Evolutionary conservation across 257 asterid genomes (phyloP).

Genomic region (Nicotiana otophora): DNA sequence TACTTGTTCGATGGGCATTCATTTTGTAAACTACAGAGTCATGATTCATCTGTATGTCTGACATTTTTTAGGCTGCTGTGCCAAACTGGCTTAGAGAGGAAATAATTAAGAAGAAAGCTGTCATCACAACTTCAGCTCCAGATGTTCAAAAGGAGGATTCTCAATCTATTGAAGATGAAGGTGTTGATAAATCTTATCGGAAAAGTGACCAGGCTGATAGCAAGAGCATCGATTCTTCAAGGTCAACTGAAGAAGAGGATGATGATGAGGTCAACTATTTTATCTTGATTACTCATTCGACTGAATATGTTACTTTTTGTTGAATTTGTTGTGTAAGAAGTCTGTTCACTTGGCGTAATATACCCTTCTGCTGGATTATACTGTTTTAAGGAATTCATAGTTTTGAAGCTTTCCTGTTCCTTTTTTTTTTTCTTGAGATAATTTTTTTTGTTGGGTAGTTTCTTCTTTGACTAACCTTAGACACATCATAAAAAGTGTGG

Average conservation of each 20-base stretch:
- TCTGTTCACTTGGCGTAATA: background rate
- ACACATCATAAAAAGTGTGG: background rate
- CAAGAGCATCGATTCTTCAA: conserved; percentile 63
- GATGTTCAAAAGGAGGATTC: conserved; percentile 44
- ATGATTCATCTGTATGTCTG: conserved; percentile 13
- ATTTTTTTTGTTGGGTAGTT: background rate
- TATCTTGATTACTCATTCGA: background rate
- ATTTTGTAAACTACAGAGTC: background rate
- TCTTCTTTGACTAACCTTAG: background rate
- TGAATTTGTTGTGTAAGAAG: background rate
- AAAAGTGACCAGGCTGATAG: conserved; percentile 65
- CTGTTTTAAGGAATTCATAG: background rate
- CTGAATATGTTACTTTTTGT: background rate
- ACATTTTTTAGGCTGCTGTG: conserved; percentile 67
- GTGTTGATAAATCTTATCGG: conserved; percentile 40
- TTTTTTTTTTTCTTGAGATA: background rate
- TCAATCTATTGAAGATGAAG: conserved; percentile 61
- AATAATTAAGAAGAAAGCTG: conserved; percentile 84
- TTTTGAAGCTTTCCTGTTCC: background rate
- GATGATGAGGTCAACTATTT: conserved; percentile 56
- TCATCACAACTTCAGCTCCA: conserved; percentile 49
- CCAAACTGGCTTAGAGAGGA: conserved; percentile 99
- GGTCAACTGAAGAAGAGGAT: conserved; percentile 73
- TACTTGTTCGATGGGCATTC: background rate
- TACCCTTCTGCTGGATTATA: background rate